Evolutionary conservation across 2,329 filamentous ascomycete species (phyloP), one percentile per base, ranked within the genome.

Genomic region (Dothideomycetidae sp.): DNA sequence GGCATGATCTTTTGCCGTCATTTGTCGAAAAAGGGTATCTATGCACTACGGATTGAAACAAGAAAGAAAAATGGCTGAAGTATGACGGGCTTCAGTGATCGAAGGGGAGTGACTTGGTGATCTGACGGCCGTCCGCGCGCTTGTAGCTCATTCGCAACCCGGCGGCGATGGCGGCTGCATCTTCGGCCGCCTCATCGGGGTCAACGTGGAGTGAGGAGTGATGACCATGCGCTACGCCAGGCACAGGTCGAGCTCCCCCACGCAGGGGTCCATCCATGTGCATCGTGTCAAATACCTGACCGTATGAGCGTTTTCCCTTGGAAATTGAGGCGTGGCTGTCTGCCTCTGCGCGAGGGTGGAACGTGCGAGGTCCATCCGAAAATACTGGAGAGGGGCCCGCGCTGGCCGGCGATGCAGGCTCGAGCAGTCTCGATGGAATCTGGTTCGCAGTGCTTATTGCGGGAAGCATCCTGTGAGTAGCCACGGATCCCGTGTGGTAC

Each of bases 361-460:
- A 36, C 9, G 29, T 31, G 14, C 19, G 33, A 10, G 30, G 21
- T 3, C 31, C 32, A 32, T 46, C 26, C 3, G 23, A 39, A 32
- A 39, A 44, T 17, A 36, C 42, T 18, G 42, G 44, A 36, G 52
- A 55, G 38, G 54, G 56, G 12, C 55, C 57, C 18, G 55, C 50
- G 35, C 60, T 61, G n/a, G 55, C 51, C 1, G 63, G 63, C n/a
- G 63, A 64, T 3, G 59, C 52, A 4, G 61, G 58, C 39, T 66
- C 62, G 29, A 61, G 44, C 40, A 58, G 60, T 3, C 60, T 50
- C 14, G 42, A 42, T 35, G 40, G 51, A 2, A 55, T 51, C 29
- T 58, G 53, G 39, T 61, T 41, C 10, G 33, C 40, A 1, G 60
- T 60, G 43, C 62, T 60, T 37, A 66, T 47, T 10, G 62, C 62